Base-by-base conservation (phyloP, 2,329 filamentous ascomycete species). In the Arthrobotrys conoides region DNA sequence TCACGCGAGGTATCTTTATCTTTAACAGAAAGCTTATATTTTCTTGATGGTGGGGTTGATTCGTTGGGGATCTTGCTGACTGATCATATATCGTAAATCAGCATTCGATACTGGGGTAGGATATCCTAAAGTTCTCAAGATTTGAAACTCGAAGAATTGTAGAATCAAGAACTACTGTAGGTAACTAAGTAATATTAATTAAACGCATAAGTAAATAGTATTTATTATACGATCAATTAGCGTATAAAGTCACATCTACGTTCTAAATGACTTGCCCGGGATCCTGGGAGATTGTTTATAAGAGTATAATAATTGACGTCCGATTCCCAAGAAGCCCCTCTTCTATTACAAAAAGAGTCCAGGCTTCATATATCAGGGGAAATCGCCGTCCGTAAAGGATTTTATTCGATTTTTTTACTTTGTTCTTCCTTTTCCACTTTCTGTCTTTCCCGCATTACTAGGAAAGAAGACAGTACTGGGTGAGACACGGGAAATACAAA, bases 361-460 rank as follows among this genome's bases (percentile, higher is more conserved):
- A 44, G 36, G 44, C 41, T 51, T 53, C 30, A 41, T 9, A 48
- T 66, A 71, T 44, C 30, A n/a, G 30, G 27, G 14, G 44, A 48
- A 63, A 77, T 48, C 73, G n/a, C 67, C 73, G 73, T 77, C 73
- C 73, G 73, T 77, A 68, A 63, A 18, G 27, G 44, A 71, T 77
- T 76, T 77, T 76, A 70, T 76, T 76, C 61, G 20, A 61, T 71
- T 77, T 77, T 77, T 77, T 71, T 67, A 71, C 61, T 77, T 77
- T 71, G 66, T 77, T 71, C 49, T 55, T 77, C 71, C 67, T 71
- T 71, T 77, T 67, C 73, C 67, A 70, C 61, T 33, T 71, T 68
- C 73, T 67, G 57, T 55, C 51, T 61, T 49, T 38, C 66, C 41
- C 44, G 16, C 10, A 59, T 8, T 41, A 55, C 48, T 24, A 20